Base-by-base conservation (phyloP, 2,329 filamentous ascomycete species). In the Fusarium lyarnte region DNA sequence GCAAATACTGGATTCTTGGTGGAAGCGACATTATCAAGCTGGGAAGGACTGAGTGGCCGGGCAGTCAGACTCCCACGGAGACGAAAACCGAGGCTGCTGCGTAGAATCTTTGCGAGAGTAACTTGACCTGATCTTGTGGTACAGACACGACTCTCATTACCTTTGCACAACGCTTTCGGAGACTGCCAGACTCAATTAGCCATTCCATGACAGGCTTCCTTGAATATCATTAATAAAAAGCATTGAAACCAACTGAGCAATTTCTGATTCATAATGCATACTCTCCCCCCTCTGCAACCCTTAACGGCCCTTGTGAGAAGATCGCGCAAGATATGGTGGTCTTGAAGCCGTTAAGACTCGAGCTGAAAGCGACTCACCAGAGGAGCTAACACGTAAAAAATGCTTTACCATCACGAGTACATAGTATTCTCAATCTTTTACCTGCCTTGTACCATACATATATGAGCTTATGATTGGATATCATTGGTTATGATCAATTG, bases 21-120 rank as follows among this genome's bases (percentile, higher is more conserved):
- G 82, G 85, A 74, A 78, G 77, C 25, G 92, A 94, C 66, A 92
- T 94, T 76, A 80, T 93, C n/a, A 85, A 84, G 73, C 79, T 93
- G 68, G 92, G 92, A n/a, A 86, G 87, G 75, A 87, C 85, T 25
- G 89, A 89, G 81, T 88, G 84, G 86, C 83, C 82, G 70, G 63
- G 81, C 76, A 70, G 81, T 16, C 49, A 68, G n/a, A 45, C 65
- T 21, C 25, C 63, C 31, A 27, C 54, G 11, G 70, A 72, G 42
- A 25, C 36, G 23, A 71, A 76, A 58, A 6, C 43, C 10, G 41
- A 67, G 41, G n/a, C 11, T 25, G 21, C 49, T 31, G 19, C 43
- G 42, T 63, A 14, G 39, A 39, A 31, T 25, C 8, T 10, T 47
- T 65, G 58, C 52, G 52, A 25, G 31, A 19, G 23, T 13, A 5